Evolutionary conservation across 805 yeast genomes (phyloP), one percentile per base, ranked within the genome.

Genomic region (Barnettozyma botsteinii): DNA sequence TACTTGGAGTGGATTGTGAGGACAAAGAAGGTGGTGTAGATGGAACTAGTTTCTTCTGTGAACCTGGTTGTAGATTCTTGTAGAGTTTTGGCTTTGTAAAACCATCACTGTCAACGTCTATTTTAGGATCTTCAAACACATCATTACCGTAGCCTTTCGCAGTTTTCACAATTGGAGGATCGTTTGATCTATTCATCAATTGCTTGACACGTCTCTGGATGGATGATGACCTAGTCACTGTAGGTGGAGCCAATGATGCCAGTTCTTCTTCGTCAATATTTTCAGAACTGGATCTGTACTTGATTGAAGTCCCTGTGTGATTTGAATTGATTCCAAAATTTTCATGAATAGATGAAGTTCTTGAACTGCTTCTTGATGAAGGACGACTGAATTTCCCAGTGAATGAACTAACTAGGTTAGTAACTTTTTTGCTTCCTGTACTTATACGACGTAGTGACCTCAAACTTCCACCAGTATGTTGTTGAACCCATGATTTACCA

Each of bases 121-220:
- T 23, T 1, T 22, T 48, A 47, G 35, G 72, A 10, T 26, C 27
- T 12, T 41, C 21, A n/a, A 38, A 12, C 0, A 89, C 79, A 55
- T 73, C 85, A 55, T 77, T 76, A 7, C 96, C 96, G 59, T 88
- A 87, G 0, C 96, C 96, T 5, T 69, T 60, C 0, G 95, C 95
- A 0, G 91, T 79, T 50, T 75, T 80, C 14, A 62, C 56, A 0
- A 73, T 63, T 3, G 73, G 73, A 11, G 74, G 72, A 32, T 5
- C 72, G 62, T 37, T 60, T 59, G 45, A 57, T 60, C 49, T 67
- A 65, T 36, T 50, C 26, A 54, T 34, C n/a, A 56, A 33, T 4
- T 55, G 55, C 37, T 52, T 55, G 5, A 56, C 55, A 25, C 59
- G 42, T 41, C 56, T 53, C 43, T 55, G 59, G 31, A 56, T 56